A percentile compares a stretch with the other conserved stretches of the same genome.
These are phyloP conservation scores for Pichia thaimueangensis DNA, from an alignment of 805 yeast genomes.

Conservation along the genomic window DNA sequence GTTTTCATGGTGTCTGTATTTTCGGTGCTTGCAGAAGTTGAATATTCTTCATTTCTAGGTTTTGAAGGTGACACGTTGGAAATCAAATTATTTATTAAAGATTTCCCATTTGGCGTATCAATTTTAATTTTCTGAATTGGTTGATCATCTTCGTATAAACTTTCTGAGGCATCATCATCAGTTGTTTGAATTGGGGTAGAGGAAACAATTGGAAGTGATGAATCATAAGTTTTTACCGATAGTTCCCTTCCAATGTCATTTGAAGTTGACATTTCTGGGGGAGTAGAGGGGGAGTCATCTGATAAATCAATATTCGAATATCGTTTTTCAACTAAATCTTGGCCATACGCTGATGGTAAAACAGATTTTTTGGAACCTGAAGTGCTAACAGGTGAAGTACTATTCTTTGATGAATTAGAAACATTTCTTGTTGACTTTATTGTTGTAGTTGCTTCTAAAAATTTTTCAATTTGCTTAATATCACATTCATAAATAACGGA, in stretches of 20 bases:
- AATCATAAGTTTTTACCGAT: too few species aligned
- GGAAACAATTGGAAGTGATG: conserved; percentile 3
- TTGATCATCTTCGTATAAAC: not conserved
- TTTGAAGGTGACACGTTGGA: too few species aligned
- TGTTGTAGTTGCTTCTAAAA: conserved; percentile 19
- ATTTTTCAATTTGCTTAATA: conserved; percentile 21
- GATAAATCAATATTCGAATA: conserved; percentile 13
- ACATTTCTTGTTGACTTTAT: not conserved
- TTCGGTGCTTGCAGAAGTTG: not conserved
- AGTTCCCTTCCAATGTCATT: not conserved
- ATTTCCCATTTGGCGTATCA: too few species aligned
- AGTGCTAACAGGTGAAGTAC: too few species aligned
- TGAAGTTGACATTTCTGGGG: not conserved
- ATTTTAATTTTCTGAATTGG: too few species aligned
- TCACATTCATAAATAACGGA: conserved; percentile 34
- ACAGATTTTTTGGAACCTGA: too few species aligned
- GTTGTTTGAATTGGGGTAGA: conserved; percentile 5
- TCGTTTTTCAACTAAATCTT: not conserved
- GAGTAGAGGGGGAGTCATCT: conserved; percentile 3
- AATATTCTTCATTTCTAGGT: not conserved
- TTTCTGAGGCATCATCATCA: not conserved
- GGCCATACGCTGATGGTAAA: not conserved
- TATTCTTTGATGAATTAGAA: too few species aligned
- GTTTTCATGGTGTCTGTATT: not conserved
- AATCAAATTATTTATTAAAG: too few species aligned